Evolutionary conservation across 1,284 basidiomycete genomes (phyloP), one percentile per base, ranked within the genome.

Genomic region (Neonothopanus nambi): DNA sequence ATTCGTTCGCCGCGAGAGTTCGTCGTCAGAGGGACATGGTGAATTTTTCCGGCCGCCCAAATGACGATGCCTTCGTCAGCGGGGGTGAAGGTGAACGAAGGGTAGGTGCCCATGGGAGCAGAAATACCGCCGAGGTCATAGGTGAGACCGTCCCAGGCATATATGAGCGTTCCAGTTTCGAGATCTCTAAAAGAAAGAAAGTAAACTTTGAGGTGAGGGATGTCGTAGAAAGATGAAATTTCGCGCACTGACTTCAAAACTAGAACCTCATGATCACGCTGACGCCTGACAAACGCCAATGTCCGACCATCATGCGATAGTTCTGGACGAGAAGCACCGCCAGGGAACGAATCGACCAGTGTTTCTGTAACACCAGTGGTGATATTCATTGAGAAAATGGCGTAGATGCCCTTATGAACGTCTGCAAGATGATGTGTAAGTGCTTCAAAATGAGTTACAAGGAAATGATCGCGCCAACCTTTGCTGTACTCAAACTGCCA

Each of bases 81-180:
- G 0, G 85, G 82, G 0, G 82, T 80, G 65, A 88, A 89, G 2
- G 85, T 74, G 61, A 86, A 89, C 1, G 85, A 84, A 0, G 87
- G 86, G 59, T 89, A 89, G 23, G 87, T 88, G 15, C 87, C 86
- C 85, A 88, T 89, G 0, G 87, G 87, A 5, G 87, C 84, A 15
- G 80, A 87, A 45, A 87, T 74, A 5, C 67, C 66, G n/a, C 75
- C 74, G 15, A 82, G 70, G 62, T 89, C 87, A 58, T 86, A 88
- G 3, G 77, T 82, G 23, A 89, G 73, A 0, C 85, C 87, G 51
- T 87, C 70, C 83, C 84, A 89, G 17, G 82, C 68, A 59, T 89
- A 69, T 56, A 76, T 78, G 33, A 85, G 68, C 0, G 83, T 84
- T 9, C 87, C 87, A 2, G 82, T 85, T 39, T 73, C 64, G 13